Evolutionary conservation across 1,284 basidiomycete species (phyloP), one percentile per base, ranked within the genome.

Genomic region (Ceratobasidium sp.): DNA sequence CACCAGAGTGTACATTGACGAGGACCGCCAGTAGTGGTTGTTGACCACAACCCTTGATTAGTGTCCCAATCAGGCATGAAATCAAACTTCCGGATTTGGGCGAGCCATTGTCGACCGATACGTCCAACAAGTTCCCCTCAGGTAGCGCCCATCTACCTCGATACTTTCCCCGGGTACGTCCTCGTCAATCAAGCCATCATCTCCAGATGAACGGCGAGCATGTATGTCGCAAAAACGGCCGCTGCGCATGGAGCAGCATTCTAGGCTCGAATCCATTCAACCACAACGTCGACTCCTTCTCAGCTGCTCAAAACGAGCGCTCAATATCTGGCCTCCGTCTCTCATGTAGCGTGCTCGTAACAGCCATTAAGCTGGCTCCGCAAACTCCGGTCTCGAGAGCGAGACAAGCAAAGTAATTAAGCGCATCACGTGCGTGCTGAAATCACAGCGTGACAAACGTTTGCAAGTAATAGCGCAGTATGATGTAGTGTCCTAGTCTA

Each of bases 21-120:
- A 38, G 47, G 47, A 26, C 16, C 47, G 47, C 47, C 16, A 38
- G 35, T 67, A 26, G 49, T 54, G 18, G 49, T 52, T 14, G 49
- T 54, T 44, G 47, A 18, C 63, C 41, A 32, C 14, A n/a, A 43
- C 49, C 63, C 49, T 67, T 67, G 63, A 67, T 55, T 9, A 32
- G 13, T 23, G 7, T 44, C 63, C 38, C 6, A 13, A 41, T 67
- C 35, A 41, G 38, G 50, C 23, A 67, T 23, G 13, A 44, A 7
- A 54, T 54, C 54, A 67, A 32, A 26, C 35, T 67, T 38, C 63
- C 50, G 14, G 49, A 67, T 67, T 67, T 55, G 26, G 63, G n/a
- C 9, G 23, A 52, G 38, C 66, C 52, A 57, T 69, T 69, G 66
- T 69, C 54, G 52, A 54, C 52, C 26, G 46, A 58, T 57, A 44